These are phyloP conservation scores for Coriolopsis trogii DNA, from an alignment of 1,284 basidiomycete genomes.

Conservation along the genomic window DNA sequence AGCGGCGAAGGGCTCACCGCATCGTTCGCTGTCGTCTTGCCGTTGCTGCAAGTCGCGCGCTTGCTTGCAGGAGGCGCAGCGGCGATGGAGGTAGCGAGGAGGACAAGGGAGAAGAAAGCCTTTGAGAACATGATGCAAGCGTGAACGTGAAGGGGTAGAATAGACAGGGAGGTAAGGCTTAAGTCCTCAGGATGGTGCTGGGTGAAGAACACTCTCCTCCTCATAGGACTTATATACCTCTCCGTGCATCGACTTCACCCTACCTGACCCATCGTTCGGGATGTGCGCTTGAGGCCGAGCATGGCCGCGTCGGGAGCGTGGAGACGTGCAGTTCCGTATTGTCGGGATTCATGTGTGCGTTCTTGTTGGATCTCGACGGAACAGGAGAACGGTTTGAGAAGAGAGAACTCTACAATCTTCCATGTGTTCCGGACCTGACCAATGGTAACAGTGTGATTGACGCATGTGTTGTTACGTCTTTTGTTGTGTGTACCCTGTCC, in stretches of 20 bases:
- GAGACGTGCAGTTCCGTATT: constrained; percentile 2
- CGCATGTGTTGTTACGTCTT: constrained; percentile 14
- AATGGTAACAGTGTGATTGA: constrained; percentile 12
- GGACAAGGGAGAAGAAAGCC: constrained; percentile 9
- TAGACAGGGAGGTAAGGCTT: not conserved
- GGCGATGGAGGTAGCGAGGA: constrained; percentile 10
- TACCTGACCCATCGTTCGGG: constrained; percentile 6
- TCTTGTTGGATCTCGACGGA: not conserved
- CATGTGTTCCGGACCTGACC: not conserved
- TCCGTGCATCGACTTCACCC: constrained; percentile 2
- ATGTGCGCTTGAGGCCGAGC: constrained; percentile 1
- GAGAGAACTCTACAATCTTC: not conserved
- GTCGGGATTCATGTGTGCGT: constrained; percentile 5
- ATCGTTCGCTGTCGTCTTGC: constrained; percentile 34
- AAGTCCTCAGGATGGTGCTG: not conserved
- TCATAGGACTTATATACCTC: constrained; percentile 6
- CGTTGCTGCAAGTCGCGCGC: constrained; percentile 24
- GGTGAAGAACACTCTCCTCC: not conserved
- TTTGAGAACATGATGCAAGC: constrained; percentile 11
- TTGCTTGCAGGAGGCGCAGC: constrained; percentile 17
- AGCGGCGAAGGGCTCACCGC: constrained; percentile 22
- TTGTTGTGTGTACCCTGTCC: constrained; percentile 5
- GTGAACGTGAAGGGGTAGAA: not conserved
- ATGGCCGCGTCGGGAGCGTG: constrained; percentile 10
- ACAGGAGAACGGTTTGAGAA: not conserved